Evolutionary conservation across 257 asterid genomes (phyloP), one percentile per base, ranked within the genome.

Genomic region (Catharanthus roseus): DNA sequence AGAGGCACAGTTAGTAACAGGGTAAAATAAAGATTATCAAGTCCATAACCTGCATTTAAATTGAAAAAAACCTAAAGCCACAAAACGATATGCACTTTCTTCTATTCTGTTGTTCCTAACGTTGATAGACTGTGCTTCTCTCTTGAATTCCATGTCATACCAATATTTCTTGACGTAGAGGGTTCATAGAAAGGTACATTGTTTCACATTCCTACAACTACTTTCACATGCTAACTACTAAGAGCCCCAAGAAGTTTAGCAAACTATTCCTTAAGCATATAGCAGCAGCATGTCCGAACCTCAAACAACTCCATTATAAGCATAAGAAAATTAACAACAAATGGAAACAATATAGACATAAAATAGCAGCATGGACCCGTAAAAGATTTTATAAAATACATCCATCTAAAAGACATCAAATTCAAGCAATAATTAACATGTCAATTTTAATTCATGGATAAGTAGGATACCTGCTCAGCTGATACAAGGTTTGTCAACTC

Each of bases 391-490:
- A n/a, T n/a, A n/a, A n/a, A n/a, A n/a, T n/a, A n/a, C n/a, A n/a
- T n/a, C n/a, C n/a, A n/a, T n/a, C n/a, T 72, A 16, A 16, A 16
- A 5, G 44, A 24, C 18, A 72, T 24, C 29, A 28, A 45, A n/a
- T 67, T 33, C 28, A 41, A 0, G 38, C 0, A 4, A 53, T 33
- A 19, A 28, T 39, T 36, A 33, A 38, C 64, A 31, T 13, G 12
- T 38, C n/a, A 31, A 71, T 9, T 47, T 72, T 45, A 51, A 29
- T 51, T 65, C 39, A 33, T 29, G 8, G 33, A 18, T 4, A 26
- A 33, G 44, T 29, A n/a, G 33, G 23, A 19, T 79, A 82, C 84
- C 82, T 79, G 75, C 74, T 77, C 84, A 3, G 66, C 80, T 26
- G 82, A 53, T 54, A 74, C 9, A 15, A 26, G 23, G 56, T 77